phyloP scores from a whole-genome alignment of 1,284 basidiomycete species.

The Anthracocystis walkeri region DNA sequence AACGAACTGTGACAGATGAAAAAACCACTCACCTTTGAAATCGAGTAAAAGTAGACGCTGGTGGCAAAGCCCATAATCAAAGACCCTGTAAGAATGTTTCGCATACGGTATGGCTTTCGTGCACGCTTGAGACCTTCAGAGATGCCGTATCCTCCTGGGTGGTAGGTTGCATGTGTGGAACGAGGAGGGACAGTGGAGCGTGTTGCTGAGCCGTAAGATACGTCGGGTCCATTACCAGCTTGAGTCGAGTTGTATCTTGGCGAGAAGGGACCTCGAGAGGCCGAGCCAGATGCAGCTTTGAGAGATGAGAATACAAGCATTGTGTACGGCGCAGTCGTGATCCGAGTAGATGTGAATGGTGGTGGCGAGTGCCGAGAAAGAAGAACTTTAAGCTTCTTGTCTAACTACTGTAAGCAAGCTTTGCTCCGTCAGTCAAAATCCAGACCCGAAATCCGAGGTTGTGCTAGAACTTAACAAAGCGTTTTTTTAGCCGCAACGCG shows the following conservation, averaged over 20 bases:
- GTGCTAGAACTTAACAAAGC: too few relatives aligned
- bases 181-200: slow-evolving; percentile 48
- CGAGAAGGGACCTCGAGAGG: slow-evolving; percentile 6
- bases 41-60: slow-evolving; percentile 92
- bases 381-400: neutral
- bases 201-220: slow-evolving; percentile 31
- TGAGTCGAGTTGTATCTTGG: slow-evolving; percentile 37
- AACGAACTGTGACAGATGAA: neutral
- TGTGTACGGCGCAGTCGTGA: neutral
- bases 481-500: too few relatives aligned
- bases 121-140: slow-evolving; percentile 78
- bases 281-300: slow-evolving; percentile 10
- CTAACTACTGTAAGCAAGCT: neutral
- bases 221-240: slow-evolving; percentile 20
- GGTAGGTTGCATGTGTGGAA: slow-evolving; percentile 56
- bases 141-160: slow-evolving; percentile 59
- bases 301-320: slow-evolving; percentile 24
- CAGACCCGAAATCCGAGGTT: neutral
- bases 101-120: slow-evolving; percentile 81
- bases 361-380: neutral
- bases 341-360: neutral
- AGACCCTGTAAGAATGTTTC: slow-evolving; percentile 83
- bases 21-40: slow-evolving; percentile 70
- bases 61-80: slow-evolving; percentile 80
- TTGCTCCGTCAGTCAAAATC: neutral